A percentile compares a stretch with the other conserved stretches of the same genome.
Conservation (phyloP, 2,329 filamentous ascomycete genomes). For the Ploettnerulaceae sp. region DNA sequence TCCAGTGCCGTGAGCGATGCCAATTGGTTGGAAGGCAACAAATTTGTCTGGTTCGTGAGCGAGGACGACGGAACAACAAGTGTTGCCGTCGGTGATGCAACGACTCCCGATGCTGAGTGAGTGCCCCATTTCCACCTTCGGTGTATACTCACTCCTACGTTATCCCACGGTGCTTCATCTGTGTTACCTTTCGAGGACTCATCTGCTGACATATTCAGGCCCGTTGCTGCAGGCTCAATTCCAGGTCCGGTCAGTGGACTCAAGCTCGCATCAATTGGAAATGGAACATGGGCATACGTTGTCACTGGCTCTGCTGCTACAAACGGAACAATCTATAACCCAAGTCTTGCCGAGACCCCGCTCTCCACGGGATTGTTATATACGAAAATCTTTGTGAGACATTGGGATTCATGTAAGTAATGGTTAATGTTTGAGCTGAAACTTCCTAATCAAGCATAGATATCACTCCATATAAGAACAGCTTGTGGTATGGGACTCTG, state of each 20-base stretch:
- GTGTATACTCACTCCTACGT: background rate
- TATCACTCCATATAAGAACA: conserved; percentile 22
- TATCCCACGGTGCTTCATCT: background rate
- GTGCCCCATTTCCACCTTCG: background rate
- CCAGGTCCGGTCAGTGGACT: conserved; percentile 24
- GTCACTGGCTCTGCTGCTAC: conserved; percentile 22
- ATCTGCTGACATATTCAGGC: conserved; percentile 15
- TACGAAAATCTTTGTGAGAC: conserved; percentile 24
- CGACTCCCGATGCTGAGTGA: conserved; percentile 20
- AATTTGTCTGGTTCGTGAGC: conserved; percentile 22
- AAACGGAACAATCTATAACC: conserved; percentile 26
- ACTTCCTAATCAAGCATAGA: too few relatives aligned
- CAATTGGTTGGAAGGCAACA: conserved; percentile 25
- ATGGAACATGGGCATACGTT: conserved; percentile 18
- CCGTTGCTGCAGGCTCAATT: conserved; percentile 21
- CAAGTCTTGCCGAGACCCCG: conserved; percentile 17
- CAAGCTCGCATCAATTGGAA: conserved; percentile 18
- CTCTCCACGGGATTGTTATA: conserved; percentile 21
- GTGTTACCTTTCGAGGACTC: background rate
- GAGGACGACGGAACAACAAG: conserved; percentile 28
- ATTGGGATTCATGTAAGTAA: conserved; percentile 27
- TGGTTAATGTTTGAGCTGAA: too few relatives aligned
- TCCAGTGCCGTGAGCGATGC: conserved; percentile 25
- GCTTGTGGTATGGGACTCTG: conserved; percentile 26
- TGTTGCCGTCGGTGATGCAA: conserved; percentile 24